Evolutionary conservation across 805 yeast species (phyloP), one percentile per base, ranked within the genome.

Genomic region (Myxozyma geophila): DNA sequence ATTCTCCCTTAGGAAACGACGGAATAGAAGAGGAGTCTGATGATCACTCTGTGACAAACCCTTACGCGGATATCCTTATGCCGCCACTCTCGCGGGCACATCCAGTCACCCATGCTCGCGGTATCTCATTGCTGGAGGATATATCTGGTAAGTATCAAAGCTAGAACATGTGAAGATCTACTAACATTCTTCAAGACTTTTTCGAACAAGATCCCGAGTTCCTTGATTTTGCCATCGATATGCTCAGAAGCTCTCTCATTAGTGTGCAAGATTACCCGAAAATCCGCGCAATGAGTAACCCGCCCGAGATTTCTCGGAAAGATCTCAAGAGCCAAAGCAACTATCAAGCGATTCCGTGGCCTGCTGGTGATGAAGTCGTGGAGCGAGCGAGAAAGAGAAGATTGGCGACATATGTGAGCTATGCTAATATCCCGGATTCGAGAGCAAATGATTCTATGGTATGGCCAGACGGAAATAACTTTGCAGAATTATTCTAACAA

Each of bases 311-410:
- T 7, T 36, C 21, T n/a, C 41, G 53, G 0, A 51, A 40, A 2
- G 54, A 44, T n/a, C n/a, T 61, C 19, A 35, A 13, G 15, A 36
- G 17, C 35, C 19, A 39, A n/a, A 12, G n/a, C 44, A 40, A 55
- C 28, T 37, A 51, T 15, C 67, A 63, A 23, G 59, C 43, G 1
- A 63, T 63, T 12, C 60, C 56, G 7, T 63, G 67, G 67, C 67
- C 67, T 12, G 39, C 35, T 37, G 62, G 40, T 12, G 13, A n/a
- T n/a, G 47, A 28, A 3, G 41, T 40, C 9, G 47, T 44, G 9
- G 53, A 56, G n/a, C 51, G 49, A n/a, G 70, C 70, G 8, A 36
- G 70, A 10, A 33, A 37, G 17, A 65, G 64, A 21, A 56, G 70
- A 33, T 33, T 63, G 19, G 21, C 39, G 13, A 41, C 62, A 15